phyloP scores from a whole-genome alignment of 2,329 filamentous ascomycete species.

The Cladorrhinum sp. region DNA sequence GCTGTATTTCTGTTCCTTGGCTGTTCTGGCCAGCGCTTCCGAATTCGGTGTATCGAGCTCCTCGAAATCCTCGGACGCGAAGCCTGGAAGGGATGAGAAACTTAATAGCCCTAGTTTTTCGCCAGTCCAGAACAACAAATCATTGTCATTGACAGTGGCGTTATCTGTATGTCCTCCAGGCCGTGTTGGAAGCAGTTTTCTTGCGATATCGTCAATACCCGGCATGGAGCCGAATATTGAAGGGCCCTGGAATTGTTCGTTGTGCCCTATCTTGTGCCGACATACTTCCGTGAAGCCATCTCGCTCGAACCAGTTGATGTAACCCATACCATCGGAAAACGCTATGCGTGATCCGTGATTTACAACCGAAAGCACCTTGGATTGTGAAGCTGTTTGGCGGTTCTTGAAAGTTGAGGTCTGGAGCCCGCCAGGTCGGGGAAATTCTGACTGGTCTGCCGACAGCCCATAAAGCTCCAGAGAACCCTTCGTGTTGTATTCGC shows the following conservation, averaged over 20 bases:
- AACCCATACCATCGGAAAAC: constrained; percentile 78
- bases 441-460: constrained; percentile 30
- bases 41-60: constrained; percentile 39
- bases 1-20: constrained; percentile 55
- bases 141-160: constrained; percentile 52
- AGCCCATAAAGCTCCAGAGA: constrained; percentile 83
- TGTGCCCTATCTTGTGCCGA: constrained; percentile 53
- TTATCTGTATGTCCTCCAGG: constrained; percentile 33
- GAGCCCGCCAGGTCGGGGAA: constrained; percentile 30
- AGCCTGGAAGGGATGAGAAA: constrained; percentile 55
- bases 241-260: constrained; percentile 43
- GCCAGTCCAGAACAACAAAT: constrained; percentile 83
- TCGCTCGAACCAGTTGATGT: constrained; percentile 86
- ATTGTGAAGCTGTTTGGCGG: constrained; percentile 74
- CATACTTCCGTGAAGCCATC: constrained; percentile 67
- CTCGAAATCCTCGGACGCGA: constrained; percentile 51
- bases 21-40: constrained; percentile 49
- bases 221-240: constrained; percentile 53
- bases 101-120: constrained; percentile 73
- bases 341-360: constrained; percentile 80
- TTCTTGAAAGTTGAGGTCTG: constrained; percentile 65
- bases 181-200: constrained; percentile 70
- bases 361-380: constrained; percentile 77
- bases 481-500: constrained; percentile 89
- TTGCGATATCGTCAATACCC: constrained; percentile 67